Percentiles rank a stretch among this genome's conserved stretches.
Evolutionary conservation across 768 basidiomycete genomes (phyloP).

Genomic region (Cubamyces sp.): DNA sequence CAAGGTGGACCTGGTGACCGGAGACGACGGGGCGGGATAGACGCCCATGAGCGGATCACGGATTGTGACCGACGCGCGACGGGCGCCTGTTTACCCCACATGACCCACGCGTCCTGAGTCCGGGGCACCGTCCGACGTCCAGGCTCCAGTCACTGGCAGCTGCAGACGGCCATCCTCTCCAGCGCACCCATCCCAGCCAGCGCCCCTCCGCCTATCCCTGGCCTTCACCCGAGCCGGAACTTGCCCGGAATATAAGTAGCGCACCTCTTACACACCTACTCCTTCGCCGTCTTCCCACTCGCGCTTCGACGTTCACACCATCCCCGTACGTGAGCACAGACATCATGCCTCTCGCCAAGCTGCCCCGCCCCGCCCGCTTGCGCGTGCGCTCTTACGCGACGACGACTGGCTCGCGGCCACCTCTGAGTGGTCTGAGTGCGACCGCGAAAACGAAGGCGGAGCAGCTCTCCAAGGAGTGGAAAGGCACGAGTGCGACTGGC

Average conservation of each 20-base stretch:
- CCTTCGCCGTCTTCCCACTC: not conserved
- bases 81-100: conserved; percentile 22
- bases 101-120: conserved; percentile 16
- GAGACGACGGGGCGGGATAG: conserved; percentile 1
- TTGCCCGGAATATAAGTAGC: conserved; percentile 4
- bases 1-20: conserved; percentile 4
- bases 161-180: too few species aligned
- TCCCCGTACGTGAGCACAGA: not conserved
- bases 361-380: conserved; percentile 20
- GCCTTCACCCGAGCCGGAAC: conserved; percentile 5
- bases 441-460: conserved; percentile 66
- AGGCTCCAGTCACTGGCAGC: too few species aligned
- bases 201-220: not conserved
- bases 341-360: conserved; percentile 22
- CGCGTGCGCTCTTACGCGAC: conserved; percentile 31
- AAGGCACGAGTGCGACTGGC: conserved; percentile 86
- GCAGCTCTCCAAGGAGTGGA: conserved; percentile 75
- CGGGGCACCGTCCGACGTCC: conserved; percentile 7
- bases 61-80: conserved; percentile 10
- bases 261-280: not conserved
- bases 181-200: conserved; percentile 8
- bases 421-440: conserved; percentile 54
- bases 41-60: conserved; percentile 16
- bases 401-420: conserved; percentile 31
- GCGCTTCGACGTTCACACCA: not conserved